Base-by-base conservation (phyloP, 1,284 basidiomycete genomes). In the Moesziomyces parantarcticus region DNA sequence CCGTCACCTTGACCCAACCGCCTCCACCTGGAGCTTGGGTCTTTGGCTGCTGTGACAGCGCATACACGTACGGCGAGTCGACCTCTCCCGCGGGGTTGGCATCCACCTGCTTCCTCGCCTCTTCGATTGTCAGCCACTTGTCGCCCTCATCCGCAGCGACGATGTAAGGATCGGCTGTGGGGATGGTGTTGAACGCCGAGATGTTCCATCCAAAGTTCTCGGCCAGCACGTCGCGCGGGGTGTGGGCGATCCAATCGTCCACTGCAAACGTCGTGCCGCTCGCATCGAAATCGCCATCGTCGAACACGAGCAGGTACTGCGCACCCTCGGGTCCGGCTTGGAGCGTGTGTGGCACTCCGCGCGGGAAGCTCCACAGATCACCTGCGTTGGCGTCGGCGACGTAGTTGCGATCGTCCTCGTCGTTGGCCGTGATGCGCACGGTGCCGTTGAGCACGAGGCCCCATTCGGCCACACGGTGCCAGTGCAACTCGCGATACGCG, bases 271-370 rank as follows among this genome's bases (percentile, higher is more conserved):
- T 34, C 18, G 55, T 53, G 41, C 41, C 50, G 11, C 43, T 18
- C 22, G 59, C 21, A 45, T 45, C 50, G 34, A 51, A 43, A 43
- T 41, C 32, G 20, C 58, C 45, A 13, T 52, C 46, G 53, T 39
- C 26, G 71, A 87, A 67, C 52, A 90, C 89, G 74, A 92, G 85
- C 36, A 92, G 83, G 80, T 91, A 92, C 81, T 92, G 90, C 10
- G 88, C 90, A 1, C 88, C 87, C 4, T 84, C 84, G 53, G 88
- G 88, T 23, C 83, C 84, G 58, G 88, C 90, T 84, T 92, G 90
- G 26, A 92, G 85, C 29, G 87, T 88, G 78, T 89, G 88, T 8
- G 88, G 87, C 59, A 89, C 26, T 11, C 75, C 75, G 7, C 52
- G 25, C 5, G 61, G 61, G 29, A 76, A 77, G 22, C 26, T 57